A percentile compares a stretch with the other conserved stretches of the same genome.
phyloP scores from a whole-genome alignment of 176 grass and related monocot species.

The Carex littledalei region DNA sequence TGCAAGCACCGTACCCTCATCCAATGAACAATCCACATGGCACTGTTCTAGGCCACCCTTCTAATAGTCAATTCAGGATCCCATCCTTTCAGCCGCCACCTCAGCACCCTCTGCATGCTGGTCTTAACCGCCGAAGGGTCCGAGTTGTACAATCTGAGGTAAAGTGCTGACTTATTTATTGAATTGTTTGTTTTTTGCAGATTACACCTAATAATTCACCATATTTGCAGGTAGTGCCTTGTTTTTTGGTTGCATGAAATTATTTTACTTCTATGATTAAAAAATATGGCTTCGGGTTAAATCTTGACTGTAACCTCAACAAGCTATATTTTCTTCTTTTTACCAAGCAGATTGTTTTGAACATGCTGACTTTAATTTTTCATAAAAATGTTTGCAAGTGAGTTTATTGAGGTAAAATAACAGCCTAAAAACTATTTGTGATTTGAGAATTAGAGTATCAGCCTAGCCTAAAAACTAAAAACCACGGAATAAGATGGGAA shows the following conservation, averaged over 20 bases:
- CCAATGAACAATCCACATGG: conserved; percentile 1
- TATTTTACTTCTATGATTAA: neutral
- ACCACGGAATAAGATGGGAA: too few relatives aligned
- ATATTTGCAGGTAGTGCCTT: neutral
- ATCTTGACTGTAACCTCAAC: neutral
- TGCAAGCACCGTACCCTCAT: conserved; percentile 18
- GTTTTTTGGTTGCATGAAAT: conserved; percentile 6
- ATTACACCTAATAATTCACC: neutral
- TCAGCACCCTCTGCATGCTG: conserved; percentile 7
- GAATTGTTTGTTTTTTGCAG: neutral
- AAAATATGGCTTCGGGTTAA: neutral
- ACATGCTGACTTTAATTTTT: neutral
- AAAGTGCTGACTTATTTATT: neutral
- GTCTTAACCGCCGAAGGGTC: neutral
- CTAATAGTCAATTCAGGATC: neutral
- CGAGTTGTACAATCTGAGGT: conserved; percentile 10
- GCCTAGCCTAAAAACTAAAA: too few relatives aligned
- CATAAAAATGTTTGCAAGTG: neutral
- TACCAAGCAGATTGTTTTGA: neutral
- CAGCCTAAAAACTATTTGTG: neutral
- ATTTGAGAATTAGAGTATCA: too few relatives aligned
- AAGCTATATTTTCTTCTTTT: neutral
- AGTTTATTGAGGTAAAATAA: neutral
- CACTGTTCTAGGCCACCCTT: neutral
- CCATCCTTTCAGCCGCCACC: conserved; percentile 1